Conservation (phyloP, 1,284 basidiomycete species). For the Vanrija sp. region DNA sequence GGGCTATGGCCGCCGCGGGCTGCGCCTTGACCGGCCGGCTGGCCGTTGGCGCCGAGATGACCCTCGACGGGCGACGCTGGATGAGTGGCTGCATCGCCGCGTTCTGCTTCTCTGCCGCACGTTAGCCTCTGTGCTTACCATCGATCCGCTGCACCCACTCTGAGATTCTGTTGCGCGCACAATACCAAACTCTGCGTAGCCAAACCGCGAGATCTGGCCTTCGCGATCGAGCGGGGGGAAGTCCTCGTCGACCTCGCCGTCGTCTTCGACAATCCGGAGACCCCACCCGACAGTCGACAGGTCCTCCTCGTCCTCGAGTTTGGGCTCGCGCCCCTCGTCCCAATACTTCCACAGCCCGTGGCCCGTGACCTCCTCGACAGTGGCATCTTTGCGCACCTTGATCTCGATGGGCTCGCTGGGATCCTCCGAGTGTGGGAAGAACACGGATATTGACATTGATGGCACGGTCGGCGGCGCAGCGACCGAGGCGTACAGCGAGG, state of each 20-base stretch:
- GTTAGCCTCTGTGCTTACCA: not conserved
- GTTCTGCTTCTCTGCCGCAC: slow-evolving; percentile 72
- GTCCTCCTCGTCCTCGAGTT: slow-evolving; percentile 58
- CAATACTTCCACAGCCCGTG: slow-evolving; percentile 87
- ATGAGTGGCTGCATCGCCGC: slow-evolving; percentile 57
- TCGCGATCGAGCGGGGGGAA: slow-evolving; percentile 95
- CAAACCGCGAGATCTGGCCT: slow-evolving; percentile 80
- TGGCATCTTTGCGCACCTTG: slow-evolving; percentile 79
- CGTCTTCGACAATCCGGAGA: slow-evolving; percentile 91
- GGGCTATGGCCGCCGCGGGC: not conserved
- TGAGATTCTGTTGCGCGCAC: slow-evolving; percentile 67
- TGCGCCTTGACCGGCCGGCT: not conserved
- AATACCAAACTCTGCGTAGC: slow-evolving; percentile 85
- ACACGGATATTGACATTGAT: slow-evolving; percentile 65
- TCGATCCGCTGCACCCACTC: slow-evolving; percentile 53
- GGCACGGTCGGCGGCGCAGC: slow-evolving; percentile 45
- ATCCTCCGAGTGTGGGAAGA: slow-evolving; percentile 75
- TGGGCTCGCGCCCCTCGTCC: slow-evolving; percentile 78
- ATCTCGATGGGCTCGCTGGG: slow-evolving; percentile 54
- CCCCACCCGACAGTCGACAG: slow-evolving; percentile 85
- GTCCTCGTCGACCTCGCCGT: slow-evolving; percentile 98
- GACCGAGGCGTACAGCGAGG: slow-evolving; percentile 49
- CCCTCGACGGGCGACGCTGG: slow-evolving; percentile 38
- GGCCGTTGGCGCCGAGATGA: slow-evolving; percentile 13
- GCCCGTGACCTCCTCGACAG: slow-evolving; percentile 92